Base-by-base conservation (phyloP, 495 filamentous ascomycete species). In the Xylaria castorea region DNA sequence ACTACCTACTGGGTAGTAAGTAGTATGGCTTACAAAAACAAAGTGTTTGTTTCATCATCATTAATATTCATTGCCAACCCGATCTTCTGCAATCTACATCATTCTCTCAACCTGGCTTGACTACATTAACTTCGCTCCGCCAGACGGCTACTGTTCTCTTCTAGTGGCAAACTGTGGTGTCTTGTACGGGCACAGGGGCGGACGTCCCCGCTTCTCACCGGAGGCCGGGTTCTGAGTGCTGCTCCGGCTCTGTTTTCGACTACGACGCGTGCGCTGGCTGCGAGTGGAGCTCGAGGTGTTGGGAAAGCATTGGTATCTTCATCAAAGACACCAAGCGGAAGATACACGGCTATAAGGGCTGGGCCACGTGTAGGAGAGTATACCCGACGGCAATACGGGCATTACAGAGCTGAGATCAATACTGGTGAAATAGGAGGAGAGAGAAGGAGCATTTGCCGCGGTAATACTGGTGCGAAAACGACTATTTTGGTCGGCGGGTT, bases 121-220 rank as follows among this genome's bases (percentile, higher is more conserved):
- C 27, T 55, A 11, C 34, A 36, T 7, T 36, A 55, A 1, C 11
- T 57, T 53, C 50, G 9, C 50, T 53, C 11, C 50, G 11, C 11
- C 11, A 12, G 22, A 9, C 20, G n/a, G 0, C 50, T 16, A n/a
- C 22, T 14, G 14, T 32, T 57, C 12, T 22, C 25, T 57, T 30
- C n/a, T 2, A 14, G 11, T 27, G 38, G n/a, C 36, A 27, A 63
- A 7, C 60, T 42, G 60, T 27, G 34, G 60, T 0, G 18, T 57
- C 4, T 12, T 27, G 22, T 63, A 42, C 38, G 6, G n/a, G 0
- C 12, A 42, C 38, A 5, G 22, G 38, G n/a, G 22, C 20, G n/a
- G 60, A 22, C 14, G 36, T 63, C 61, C 61, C 61, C 61, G 38
- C 61, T 63, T 30, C 22, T 34, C 42, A 18, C 42, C 42, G 22